A percentile compares a stretch with the other conserved stretches of the same genome.
These are phyloP conservation scores for Termitomyces eurrhizus DNA, from an alignment of 768 basidiomycete species.

Conservation along the genomic window DNA sequence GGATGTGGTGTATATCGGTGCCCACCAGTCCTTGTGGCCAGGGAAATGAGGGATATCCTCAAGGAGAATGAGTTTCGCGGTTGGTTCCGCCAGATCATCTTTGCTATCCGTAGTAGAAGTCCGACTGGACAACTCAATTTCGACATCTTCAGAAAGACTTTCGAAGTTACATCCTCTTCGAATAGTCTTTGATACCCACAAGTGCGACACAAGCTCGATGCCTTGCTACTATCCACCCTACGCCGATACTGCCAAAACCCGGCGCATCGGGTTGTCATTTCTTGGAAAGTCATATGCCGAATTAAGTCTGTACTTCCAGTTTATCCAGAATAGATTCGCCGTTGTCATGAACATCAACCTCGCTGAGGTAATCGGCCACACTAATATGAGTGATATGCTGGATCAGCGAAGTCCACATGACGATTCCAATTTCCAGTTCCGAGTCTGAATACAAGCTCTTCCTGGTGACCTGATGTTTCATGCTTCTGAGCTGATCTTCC, in stretches of 20 bases:
- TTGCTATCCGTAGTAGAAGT: conserved; percentile 36
- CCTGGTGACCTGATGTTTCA: neutral
- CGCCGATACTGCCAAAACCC: neutral
- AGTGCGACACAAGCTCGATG: neutral
- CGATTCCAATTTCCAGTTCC: neutral
- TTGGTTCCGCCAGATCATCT: conserved; percentile 35
- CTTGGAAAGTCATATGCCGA: neutral
- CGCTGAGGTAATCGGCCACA: neutral
- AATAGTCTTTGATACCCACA: neutral
- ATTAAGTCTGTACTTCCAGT: neutral
- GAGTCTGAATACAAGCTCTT: neutral
- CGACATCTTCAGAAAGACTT: conserved; percentile 25
- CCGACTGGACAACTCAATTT: conserved; percentile 31
- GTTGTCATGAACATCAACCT: neutral
- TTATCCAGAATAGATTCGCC: neutral
- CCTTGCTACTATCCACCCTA: neutral
- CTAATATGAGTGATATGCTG: neutral
- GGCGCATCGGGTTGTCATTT: neutral
- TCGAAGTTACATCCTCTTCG: neutral
- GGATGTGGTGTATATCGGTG: conserved; percentile 42
- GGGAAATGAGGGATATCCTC: conserved; percentile 38
- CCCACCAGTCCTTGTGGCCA: conserved; percentile 36
- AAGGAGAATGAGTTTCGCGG: conserved; percentile 39
- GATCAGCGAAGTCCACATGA: neutral
- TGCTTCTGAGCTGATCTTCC: neutral